Evolutionary conservation across 73 alveolate species (phyloP).

Genomic region (Paramecium octaurelia): DNA sequence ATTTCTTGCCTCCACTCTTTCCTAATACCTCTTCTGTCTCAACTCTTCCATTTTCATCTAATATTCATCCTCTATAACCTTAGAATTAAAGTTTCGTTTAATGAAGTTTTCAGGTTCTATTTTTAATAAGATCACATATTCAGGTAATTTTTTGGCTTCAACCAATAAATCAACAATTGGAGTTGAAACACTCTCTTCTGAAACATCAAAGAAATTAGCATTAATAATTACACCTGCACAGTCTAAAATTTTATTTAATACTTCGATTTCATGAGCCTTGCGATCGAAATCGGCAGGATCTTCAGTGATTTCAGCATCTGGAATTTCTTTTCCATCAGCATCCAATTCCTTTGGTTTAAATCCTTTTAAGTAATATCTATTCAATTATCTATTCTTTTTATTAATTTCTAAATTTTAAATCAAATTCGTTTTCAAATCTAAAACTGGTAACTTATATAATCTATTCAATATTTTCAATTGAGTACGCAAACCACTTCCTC

Average conservation of each 20-base stretch:
- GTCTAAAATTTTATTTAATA: slow-evolving; percentile 74
- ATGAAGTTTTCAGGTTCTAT: slow-evolving; percentile 78
- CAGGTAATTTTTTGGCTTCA: slow-evolving; percentile 92
- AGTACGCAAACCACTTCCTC: slow-evolving; percentile 70
- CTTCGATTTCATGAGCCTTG: slow-evolving; percentile 87
- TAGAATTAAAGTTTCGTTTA: slow-evolving; percentile 85
- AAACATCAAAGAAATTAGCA: slow-evolving; percentile 88
- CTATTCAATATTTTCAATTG: slow-evolving; percentile 69
- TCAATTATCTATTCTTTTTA: slow-evolving; percentile 80
- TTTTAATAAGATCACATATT: slow-evolving; percentile 81
- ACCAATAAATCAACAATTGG: slow-evolving; percentile 77
- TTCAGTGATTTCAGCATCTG: slow-evolving; percentile 93
- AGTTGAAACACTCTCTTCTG: slow-evolving; percentile 84
- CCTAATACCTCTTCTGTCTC: slow-evolving; percentile 79
- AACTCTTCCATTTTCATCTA: slow-evolving; percentile 80
- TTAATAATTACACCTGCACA: slow-evolving; percentile 78
- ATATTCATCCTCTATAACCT: slow-evolving; percentile 81
- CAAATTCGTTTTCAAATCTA: slow-evolving; percentile 78
- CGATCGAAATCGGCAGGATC: slow-evolving; percentile 96
- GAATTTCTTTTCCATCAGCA: slow-evolving; percentile 83
- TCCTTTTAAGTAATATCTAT: slow-evolving; percentile 87
- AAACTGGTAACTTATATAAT: slow-evolving; percentile 74
- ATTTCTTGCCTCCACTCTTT: slow-evolving; percentile 72
- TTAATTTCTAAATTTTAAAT: slow-evolving; percentile 70
- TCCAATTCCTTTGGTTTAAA: slow-evolving; percentile 77